Evolutionary conservation across 2,329 filamentous ascomycete genomes (phyloP).

Genomic region (Colletotrichum chrysophilum): DNA sequence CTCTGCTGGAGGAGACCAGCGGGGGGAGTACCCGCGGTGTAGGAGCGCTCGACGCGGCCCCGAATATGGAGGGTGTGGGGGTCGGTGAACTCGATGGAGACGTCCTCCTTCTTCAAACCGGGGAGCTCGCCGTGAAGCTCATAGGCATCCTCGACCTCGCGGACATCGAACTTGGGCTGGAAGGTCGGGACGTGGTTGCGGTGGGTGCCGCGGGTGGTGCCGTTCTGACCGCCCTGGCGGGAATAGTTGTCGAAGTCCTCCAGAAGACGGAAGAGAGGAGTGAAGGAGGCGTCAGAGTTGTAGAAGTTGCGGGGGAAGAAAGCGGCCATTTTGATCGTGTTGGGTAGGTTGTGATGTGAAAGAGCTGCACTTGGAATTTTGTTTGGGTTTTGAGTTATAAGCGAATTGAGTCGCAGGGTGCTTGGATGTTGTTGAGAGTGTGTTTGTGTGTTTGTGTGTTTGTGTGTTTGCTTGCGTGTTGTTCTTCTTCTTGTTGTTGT

Average conservation of each 20-base stretch:
- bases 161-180: conserved; percentile 80
- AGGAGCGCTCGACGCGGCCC: conserved; percentile 70
- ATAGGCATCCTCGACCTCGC: conserved; percentile 71
- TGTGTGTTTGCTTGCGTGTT: not conserved
- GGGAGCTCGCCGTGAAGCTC: conserved; percentile 83
- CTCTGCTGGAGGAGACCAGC: conserved; percentile 52
- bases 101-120: conserved; percentile 74
- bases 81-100: conserved; percentile 82
- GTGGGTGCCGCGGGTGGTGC: conserved; percentile 23
- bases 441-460: not conserved
- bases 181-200: conserved; percentile 56
- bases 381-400: conserved; percentile 22
- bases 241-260: conserved; percentile 67
- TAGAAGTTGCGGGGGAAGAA: conserved; percentile 62
- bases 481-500: conserved; percentile 22
- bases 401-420: not conserved
- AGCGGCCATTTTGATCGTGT: conserved; percentile 54
- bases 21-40: conserved; percentile 59
- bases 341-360: not conserved
- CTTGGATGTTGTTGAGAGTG: not conserved
- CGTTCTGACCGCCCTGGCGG: conserved; percentile 34
- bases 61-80: conserved; percentile 74
- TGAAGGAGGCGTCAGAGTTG: conserved; percentile 55
- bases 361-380: conserved; percentile 44
- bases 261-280: conserved; percentile 67